Conservation (phyloP, 169 alveolate genomes). For the Amoebophrya sp. region DNA sequence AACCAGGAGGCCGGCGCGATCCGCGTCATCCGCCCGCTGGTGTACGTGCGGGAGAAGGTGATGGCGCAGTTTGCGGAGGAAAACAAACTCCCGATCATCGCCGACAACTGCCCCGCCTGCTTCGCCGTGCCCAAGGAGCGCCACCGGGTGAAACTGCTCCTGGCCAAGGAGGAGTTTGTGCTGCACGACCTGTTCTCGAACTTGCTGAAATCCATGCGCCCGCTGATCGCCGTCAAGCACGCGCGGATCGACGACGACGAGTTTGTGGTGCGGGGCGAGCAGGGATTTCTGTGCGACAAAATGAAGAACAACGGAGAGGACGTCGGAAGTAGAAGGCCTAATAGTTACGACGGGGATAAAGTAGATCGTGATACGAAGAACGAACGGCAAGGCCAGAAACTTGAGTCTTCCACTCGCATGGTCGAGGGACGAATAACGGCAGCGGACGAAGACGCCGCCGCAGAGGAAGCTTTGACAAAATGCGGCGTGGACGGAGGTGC, state of each 20-base stretch:
- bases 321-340: background rate
- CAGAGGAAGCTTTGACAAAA: background rate
- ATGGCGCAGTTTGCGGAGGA: conserved; percentile 67
- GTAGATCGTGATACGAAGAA: background rate
- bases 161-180: conserved; percentile 45
- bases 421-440: background rate
- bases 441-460: background rate
- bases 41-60: conserved; percentile 72
- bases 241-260: background rate
- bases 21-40: conserved; percentile 81
- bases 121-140: conserved; percentile 82
- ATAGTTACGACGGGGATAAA: background rate
- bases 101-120: conserved; percentile 92
- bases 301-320: background rate
- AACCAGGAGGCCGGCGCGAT: conserved; percentile 27
- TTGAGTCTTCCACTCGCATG: background rate
- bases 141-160: conserved; percentile 44
- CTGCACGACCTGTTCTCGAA: conserved; percentile 47
- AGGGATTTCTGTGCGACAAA: background rate
- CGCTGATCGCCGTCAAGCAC: background rate
- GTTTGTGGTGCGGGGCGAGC: background rate
- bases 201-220: conserved; percentile 22
- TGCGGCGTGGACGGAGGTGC: background rate
- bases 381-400: background rate
- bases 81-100: conserved; percentile 71